These are phyloP conservation scores for Adenanthera pavonina DNA, from an alignment of 306 rosid species.

Conservation along the genomic window DNA sequence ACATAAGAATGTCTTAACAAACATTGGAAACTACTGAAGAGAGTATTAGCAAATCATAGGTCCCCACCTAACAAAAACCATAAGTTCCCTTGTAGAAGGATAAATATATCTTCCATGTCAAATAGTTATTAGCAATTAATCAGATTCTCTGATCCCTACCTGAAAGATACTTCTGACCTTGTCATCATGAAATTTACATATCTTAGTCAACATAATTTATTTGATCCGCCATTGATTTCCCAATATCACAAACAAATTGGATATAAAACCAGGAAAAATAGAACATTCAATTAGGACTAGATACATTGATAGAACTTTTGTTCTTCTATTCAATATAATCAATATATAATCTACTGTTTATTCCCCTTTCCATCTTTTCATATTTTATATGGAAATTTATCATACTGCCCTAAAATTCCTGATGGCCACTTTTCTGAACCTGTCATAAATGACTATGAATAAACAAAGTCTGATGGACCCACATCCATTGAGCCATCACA, in stretches of 20 bases:
- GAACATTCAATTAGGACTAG: constrained; percentile 3
- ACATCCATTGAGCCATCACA: background rate
- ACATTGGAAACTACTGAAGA: constrained; percentile 3
- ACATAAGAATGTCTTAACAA: background rate
- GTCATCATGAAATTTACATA: background rate
- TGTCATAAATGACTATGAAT: background rate
- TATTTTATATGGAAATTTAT: constrained; percentile 18
- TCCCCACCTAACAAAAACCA: constrained; percentile 14
- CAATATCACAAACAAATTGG: background rate
- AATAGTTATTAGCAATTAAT: constrained; percentile 15
- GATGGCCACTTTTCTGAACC: constrained; percentile 5
- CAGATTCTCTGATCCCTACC: background rate
- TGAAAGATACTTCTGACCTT: background rate
- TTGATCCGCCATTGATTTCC: background rate
- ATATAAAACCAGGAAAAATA: background rate
- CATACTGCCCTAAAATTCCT: constrained; percentile 10
- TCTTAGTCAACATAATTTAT: background rate
- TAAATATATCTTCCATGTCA: constrained; percentile 7
- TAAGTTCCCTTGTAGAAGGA: constrained; percentile 16
- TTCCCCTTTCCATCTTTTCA: constrained; percentile 10
- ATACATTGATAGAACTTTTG: background rate
- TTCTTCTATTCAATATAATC: constrained; percentile 9
- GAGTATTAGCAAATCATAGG: constrained; percentile 20
- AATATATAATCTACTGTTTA: background rate
- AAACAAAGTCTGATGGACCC: background rate